Evolutionary conservation across 257 asterid species (phyloP).

Genomic region (Fraxinus cuspidata): DNA sequence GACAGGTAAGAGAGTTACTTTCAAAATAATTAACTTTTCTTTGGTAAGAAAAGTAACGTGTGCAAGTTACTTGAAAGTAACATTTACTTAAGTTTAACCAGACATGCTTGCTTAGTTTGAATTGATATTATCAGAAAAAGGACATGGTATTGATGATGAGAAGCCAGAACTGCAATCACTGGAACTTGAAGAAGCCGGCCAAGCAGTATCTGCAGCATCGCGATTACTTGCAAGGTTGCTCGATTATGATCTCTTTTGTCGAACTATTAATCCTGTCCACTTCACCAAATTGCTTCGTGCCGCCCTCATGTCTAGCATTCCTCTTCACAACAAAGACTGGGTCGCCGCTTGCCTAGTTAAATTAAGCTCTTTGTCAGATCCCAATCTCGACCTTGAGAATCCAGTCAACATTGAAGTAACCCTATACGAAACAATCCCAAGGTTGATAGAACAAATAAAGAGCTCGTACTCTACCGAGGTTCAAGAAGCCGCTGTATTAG

Average conservation of each 20-base stretch:
- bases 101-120: slow-evolving; percentile 3
- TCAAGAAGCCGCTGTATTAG: slow-evolving; percentile 68
- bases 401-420: slow-evolving; percentile 61
- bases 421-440: slow-evolving; percentile 74
- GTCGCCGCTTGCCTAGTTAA: slow-evolving; percentile 83
- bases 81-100: neutral
- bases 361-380: slow-evolving; percentile 48
- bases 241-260: slow-evolving; percentile 43
- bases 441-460: slow-evolving; percentile 61
- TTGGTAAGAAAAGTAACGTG: neutral
- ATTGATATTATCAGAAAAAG: slow-evolving; percentile 35
- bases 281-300: slow-evolving; percentile 57
- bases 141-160: slow-evolving; percentile 30
- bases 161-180: slow-evolving; percentile 52
- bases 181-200: slow-evolving; percentile 75
- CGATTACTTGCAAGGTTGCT: slow-evolving; percentile 65
- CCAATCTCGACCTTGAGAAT: slow-evolving; percentile 35
- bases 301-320: slow-evolving; percentile 53
- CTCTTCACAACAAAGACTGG: slow-evolving; percentile 67
- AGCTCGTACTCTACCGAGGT: slow-evolving; percentile 48
- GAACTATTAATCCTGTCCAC: slow-evolving; percentile 28
- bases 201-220: slow-evolving; percentile 68
- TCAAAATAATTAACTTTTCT: neutral
- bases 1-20: slow-evolving; percentile 41
- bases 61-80: neutral